Base-by-base conservation (phyloP, 129 eudicot genomes). In the Centaurea solstitialis region DNA sequence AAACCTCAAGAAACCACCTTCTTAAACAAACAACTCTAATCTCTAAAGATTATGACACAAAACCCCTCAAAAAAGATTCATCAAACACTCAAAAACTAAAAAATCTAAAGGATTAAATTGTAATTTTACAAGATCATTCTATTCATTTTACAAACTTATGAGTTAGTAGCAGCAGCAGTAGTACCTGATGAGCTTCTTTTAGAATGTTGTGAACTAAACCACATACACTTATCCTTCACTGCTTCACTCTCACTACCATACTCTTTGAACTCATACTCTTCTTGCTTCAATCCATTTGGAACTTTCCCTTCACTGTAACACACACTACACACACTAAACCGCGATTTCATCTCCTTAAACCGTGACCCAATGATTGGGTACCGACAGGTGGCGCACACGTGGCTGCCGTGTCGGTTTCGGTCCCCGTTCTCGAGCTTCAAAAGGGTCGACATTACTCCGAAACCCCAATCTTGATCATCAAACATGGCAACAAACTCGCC, bases 231-330 rank as follows among this genome's bases (percentile, higher is more conserved):
- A 86, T 89, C 98, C 77, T 93, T 95, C 68, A 93, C 89, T 70
- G 93, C 99, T 80, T 92, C 97, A 23, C 93, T 80, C 73, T 88
- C 97, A 47, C 82, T 89, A 24, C 88, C 83, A 78, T 95, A 95
- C 80, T 95, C 98, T 73, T 90, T 95, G 40, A 95, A 95, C 69
- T 79, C 72, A 75, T 87, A 95, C 86, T 93, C 97, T 70, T 95
- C 98, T 75, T 73, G 88, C 94, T 95, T 93, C 43, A 86, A 82
- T 41, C 87, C 76, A 33, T 94, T 86, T 64, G 94, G 94, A 76
- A 95, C 99, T 83, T 95, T 95, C 45, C 99, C 97, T 86, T 95
- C 99, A 73, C 97, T 87, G 68, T 95, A 95, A 77, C 99, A 95
- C 50, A 82, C 91, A 81, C 91, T 86, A 80, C 99, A 95, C 47